Evolutionary conservation across 768 basidiomycete genomes (phyloP).

Genomic region (Auricularia cornea): DNA sequence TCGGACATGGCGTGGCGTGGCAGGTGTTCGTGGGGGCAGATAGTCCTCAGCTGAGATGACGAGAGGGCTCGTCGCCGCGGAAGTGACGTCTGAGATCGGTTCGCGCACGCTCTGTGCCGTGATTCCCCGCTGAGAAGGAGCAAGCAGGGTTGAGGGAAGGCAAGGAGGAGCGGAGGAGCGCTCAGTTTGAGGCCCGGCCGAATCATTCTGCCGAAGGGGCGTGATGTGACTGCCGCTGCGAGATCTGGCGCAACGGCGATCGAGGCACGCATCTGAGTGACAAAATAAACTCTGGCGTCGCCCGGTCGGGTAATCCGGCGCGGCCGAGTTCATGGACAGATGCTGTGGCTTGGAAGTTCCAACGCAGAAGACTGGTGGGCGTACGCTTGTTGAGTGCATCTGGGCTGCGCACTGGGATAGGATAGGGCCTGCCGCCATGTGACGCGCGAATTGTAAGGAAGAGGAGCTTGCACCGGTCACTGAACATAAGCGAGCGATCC

Average conservation of each 20-base stretch:
- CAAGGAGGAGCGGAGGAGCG: background rate
- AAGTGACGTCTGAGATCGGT: background rate
- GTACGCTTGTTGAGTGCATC: background rate
- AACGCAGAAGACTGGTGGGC: background rate
- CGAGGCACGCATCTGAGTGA: constrained; percentile 1
- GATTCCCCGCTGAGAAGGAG: background rate
- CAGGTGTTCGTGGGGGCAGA: too few relatives aligned
- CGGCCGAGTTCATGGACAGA: background rate
- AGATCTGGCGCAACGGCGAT: background rate
- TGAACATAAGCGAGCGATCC: background rate
- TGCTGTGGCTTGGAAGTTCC: background rate
- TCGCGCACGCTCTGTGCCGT: background rate
- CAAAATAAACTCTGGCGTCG: background rate
- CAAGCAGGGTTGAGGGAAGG: background rate
- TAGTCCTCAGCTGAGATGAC: too few relatives aligned
- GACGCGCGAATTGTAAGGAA: background rate
- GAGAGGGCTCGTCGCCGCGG: background rate
- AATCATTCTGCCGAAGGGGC: background rate
- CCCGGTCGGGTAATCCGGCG: background rate
- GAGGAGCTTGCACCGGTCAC: background rate
- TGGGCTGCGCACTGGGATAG: background rate
- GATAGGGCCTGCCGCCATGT: background rate
- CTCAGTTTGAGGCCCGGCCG: too few relatives aligned
- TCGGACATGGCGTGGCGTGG: background rate
- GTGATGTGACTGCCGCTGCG: background rate